Base-by-base conservation (phyloP, 495 filamentous ascomycete genomes). In the Diplogelasinospora grovesii region DNA sequence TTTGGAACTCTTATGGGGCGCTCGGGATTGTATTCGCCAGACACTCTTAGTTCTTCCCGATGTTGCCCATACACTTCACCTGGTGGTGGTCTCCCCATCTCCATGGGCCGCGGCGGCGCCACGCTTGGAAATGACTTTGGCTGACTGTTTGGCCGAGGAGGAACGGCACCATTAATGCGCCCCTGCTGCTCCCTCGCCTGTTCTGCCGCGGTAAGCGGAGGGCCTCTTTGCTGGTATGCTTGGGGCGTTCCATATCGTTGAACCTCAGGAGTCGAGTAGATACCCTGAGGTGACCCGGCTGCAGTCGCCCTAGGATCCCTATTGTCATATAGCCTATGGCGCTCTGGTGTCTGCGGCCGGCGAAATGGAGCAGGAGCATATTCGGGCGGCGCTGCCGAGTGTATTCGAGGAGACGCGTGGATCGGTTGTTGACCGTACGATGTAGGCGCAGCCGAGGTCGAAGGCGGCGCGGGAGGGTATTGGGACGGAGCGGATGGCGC, bases 281-380 rank as follows among this genome's bases (percentile, higher is more conserved):
- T 57, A 28, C 54, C 68, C 46, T 53, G 57, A 14, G 71, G 77
- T 34, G 66, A 71, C 24, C 60, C 73, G 36, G 61, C 71, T 13
- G 61, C 52, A 40, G 53, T 64, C 20, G 55, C 68, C 53, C 67
- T 62, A 41, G 63, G 64, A 39, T 73, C 69, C 11, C 71, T 56
- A 8, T 49, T 37, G 11, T 76, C 71, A 47, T 71, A 73, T 26
- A 63, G 40, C 37, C 74, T 59, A 24, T 67, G 65, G 39, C 78
- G 77, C 21, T 89, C 83, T 7, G 86, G 86, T 2, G 86, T 89
- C 49, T 85, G 79, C 2, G 85, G 83, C 27, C 82, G 74, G 27
- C 79, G 78, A 48, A 78, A 81, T 6, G 71, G 55, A 4, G 66
- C 64, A 54, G 71, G 55, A 4, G 66, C 64, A 54, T 85, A 80